These are phyloP conservation scores for Haematococcus lacustris DNA, from an alignment of 139 green algal species.

Conservation along the genomic window DNA sequence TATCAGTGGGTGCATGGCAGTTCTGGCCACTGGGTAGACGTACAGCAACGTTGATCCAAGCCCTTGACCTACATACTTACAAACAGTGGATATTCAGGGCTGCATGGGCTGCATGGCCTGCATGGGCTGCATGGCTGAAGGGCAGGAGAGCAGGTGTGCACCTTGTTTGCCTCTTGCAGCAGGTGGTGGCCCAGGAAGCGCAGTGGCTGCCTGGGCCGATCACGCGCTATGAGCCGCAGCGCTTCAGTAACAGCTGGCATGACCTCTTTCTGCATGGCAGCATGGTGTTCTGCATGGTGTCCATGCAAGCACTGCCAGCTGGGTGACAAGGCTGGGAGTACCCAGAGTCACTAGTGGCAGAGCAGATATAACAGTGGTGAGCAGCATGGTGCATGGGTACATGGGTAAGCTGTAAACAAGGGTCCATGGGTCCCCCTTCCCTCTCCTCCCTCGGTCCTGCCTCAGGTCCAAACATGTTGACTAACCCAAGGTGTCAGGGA, in stretches of 20 bases:
- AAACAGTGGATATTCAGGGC: too few species aligned
- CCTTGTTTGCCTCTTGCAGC: conserved; percentile 3
- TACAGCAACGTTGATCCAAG: too few species aligned
- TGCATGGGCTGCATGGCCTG: too few species aligned
- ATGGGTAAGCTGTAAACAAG: too few species aligned
- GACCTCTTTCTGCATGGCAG: background rate
- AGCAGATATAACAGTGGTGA: background rate
- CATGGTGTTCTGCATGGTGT: background rate
- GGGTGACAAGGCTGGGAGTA: background rate
- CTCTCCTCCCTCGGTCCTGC: too few species aligned
- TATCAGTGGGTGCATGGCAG: background rate
- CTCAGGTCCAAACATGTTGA: too few species aligned
- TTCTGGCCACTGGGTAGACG: too few species aligned
- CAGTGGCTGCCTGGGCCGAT: background rate
- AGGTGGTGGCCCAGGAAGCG: conserved; percentile 9
- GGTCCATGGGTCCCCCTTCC: too few species aligned
- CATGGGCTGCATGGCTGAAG: too few species aligned
- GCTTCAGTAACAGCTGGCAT: conserved; percentile 8
- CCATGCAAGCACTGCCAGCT: background rate
- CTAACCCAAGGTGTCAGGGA: too few species aligned
- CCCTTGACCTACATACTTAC: background rate
- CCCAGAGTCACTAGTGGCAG: background rate
- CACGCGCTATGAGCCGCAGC: background rate
- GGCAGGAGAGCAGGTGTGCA: background rate
- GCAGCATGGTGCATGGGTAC: too few species aligned